Base-by-base conservation (phyloP, 1,284 basidiomycete species). In the Earliella scabrosa region DNA sequence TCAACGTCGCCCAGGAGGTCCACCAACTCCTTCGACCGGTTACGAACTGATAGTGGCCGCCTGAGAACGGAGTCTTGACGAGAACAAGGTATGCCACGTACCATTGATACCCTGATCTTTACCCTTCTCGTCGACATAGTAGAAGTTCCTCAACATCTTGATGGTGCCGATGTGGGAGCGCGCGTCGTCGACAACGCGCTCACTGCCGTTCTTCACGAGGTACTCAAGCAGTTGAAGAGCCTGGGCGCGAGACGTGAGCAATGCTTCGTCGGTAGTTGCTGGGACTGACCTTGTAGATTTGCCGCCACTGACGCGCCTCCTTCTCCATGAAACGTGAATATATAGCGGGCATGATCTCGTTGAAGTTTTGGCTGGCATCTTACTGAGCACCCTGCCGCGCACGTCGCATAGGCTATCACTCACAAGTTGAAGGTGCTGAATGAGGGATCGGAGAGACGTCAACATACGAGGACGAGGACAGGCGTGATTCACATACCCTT, bases 41-140 rank as follows among this genome's bases (percentile, higher is more conserved):
- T 98, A 46, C 97, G 92, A 45, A 99, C 96, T 97, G 66, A 44
- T 14, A 8, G 40, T 21, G 36, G 9, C 44, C 18, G 34, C 21
- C 40, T 13, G 18, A 21, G 13, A n/a, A 41, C 13, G 35, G 52
- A 27, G 7, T 7, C n/a, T 18, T 44, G 23, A 41, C 14, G 18
- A 21, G 13, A n/a, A 41, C 13, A 36, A 52, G 29, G 7, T 7
- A 18, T 40, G 26, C 24, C 24, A 69, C 84, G 34, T 66, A 94
- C 95, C 93, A 67, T 99, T 99, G 67, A 98, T 85, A n/a, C 97
- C 97, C 73, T 99, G 95, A 69, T 99, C 97, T 74, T 99, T 99
- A 56, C 94, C 95, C 76, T 97, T 97, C 64, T 99, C 97, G 66
- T 99, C 97, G 55, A 98, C 94, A 74, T 98, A 98, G 72, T 99